These are phyloP conservation scores for Chaetomium olivaceum DNA, from an alignment of 2,329 filamentous ascomycete genomes.

Conservation along the genomic window DNA sequence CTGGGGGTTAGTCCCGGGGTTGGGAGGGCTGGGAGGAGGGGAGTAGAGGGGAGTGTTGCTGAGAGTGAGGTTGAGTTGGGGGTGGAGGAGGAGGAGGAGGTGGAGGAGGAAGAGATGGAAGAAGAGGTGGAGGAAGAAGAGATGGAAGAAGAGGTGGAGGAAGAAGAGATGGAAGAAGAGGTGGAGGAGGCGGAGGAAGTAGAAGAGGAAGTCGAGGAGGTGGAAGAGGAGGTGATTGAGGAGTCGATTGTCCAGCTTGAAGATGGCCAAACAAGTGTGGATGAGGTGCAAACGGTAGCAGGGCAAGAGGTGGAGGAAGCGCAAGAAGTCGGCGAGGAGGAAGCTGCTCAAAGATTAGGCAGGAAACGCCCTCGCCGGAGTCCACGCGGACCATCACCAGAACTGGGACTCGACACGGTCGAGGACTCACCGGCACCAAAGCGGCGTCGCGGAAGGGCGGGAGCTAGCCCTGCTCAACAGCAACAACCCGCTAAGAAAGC, in stretches of 20 bases:
- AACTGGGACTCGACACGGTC: slow-evolving; percentile 44
- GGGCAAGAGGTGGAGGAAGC: slow-evolving; percentile 41
- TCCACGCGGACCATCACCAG: slow-evolving; percentile 43
- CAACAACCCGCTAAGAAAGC: slow-evolving; percentile 30
- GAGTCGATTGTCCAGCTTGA: slow-evolving; percentile 36
- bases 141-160: too few relatives aligned
- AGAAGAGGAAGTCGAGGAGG: slow-evolving; percentile 24
- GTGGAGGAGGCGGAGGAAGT: not conserved
- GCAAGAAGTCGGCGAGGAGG: slow-evolving; percentile 46
- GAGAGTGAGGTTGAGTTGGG: slow-evolving; percentile 10
- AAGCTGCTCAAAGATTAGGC: slow-evolving; percentile 46
- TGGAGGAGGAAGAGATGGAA: too few relatives aligned
- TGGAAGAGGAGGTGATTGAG: slow-evolving; percentile 7
- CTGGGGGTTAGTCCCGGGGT: not conserved
- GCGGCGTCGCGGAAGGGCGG: slow-evolving; percentile 45
- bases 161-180: not conserved
- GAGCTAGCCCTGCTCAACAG: slow-evolving; percentile 46
- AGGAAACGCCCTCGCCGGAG: slow-evolving; percentile 47
- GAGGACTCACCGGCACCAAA: slow-evolving; percentile 41
- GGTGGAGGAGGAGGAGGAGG: slow-evolving; percentile 5
- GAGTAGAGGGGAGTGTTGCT: slow-evolving; percentile 16
- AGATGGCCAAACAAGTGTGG: slow-evolving; percentile 32
- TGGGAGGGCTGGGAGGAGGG: not conserved
- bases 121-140: too few relatives aligned
- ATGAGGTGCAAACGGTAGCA: slow-evolving; percentile 12